phyloP scores from a whole-genome alignment of 2,329 filamentous ascomycete genomes.

The Daldinia sp. region DNA sequence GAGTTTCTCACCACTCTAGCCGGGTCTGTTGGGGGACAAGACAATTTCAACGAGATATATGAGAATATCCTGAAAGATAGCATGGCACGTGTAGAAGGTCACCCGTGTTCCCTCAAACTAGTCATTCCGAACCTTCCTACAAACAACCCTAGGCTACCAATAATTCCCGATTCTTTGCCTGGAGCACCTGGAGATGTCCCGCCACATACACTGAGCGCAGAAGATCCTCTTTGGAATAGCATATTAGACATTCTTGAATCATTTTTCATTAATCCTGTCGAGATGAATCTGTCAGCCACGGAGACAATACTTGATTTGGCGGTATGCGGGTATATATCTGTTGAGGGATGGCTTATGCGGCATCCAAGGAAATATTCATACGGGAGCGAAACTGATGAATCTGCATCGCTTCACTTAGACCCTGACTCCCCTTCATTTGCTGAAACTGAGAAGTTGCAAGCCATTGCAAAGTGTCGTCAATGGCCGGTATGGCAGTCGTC shows the following conservation, averaged over 20 bases:
- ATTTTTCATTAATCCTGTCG: slow-evolving; percentile 91
- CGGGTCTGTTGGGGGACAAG: slow-evolving; percentile 74
- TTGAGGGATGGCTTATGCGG: slow-evolving; percentile 91
- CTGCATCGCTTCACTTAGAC: slow-evolving; percentile 35
- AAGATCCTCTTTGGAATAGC: slow-evolving; percentile 73
- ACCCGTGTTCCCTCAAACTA: slow-evolving; percentile 78
- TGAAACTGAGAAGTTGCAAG: slow-evolving; percentile 60
- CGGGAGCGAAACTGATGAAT: slow-evolving; percentile 57
- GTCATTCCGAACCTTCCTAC: slow-evolving; percentile 70
- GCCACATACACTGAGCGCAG: slow-evolving; percentile 70
- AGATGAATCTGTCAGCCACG: slow-evolving; percentile 90
- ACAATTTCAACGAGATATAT: slow-evolving; percentile 79
- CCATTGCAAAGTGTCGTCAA: slow-evolving; percentile 64
- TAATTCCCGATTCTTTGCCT: slow-evolving; percentile 67
- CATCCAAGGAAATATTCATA: slow-evolving; percentile 74
- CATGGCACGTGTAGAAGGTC: slow-evolving; percentile 75
- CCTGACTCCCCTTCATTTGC: slow-evolving; percentile 40
- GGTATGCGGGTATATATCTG: slow-evolving; percentile 83
- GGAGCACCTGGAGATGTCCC: slow-evolving; percentile 71
- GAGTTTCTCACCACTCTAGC: slow-evolving; percentile 78
- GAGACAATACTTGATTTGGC: slow-evolving; percentile 85
- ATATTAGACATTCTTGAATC: slow-evolving; percentile 77
- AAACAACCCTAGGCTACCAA: slow-evolving; percentile 68
- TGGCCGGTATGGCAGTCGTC: slow-evolving; percentile 65
- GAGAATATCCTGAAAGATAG: slow-evolving; percentile 78